Conservation (phyloP, 768 basidiomycete species). For the Neoboletus brunneissimus region DNA sequence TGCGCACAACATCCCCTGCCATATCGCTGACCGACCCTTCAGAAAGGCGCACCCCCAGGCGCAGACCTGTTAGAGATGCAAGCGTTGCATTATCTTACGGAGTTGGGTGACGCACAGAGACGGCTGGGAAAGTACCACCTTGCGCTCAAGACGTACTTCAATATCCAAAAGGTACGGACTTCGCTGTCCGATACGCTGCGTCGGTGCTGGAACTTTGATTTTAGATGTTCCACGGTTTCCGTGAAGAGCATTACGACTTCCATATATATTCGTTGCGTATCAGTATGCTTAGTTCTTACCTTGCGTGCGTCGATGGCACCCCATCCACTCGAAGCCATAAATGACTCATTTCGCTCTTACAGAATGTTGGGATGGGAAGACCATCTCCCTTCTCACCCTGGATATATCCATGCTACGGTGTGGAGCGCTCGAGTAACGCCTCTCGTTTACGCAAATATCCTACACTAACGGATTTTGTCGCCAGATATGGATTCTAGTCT, state of each 20-base stretch:
- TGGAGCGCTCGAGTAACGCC: slow-evolving; percentile 61
- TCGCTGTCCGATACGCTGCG: slow-evolving; percentile 1
- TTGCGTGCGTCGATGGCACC: slow-evolving; percentile 53
- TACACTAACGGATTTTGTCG: slow-evolving; percentile 9
- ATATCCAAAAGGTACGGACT: slow-evolving; percentile 62
- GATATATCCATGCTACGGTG: slow-evolving; percentile 70
- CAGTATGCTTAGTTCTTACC: slow-evolving; percentile 81
- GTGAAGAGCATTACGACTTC: slow-evolving; percentile 98
- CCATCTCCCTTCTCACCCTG: slow-evolving; percentile 68
- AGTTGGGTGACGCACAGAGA: slow-evolving; percentile 73
- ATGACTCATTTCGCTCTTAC: background rate
- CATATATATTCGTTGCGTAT: slow-evolving; percentile 92
- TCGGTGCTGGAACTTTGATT: slow-evolving; percentile 4
- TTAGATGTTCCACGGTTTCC: slow-evolving; percentile 79
- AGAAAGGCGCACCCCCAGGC: slow-evolving; percentile 87
- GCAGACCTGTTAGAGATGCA: slow-evolving; percentile 95
- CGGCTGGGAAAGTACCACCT: slow-evolving; percentile 63
- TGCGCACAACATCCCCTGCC: background rate
- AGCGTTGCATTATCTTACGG: slow-evolving; percentile 79
- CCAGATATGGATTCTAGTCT: slow-evolving; percentile 71
- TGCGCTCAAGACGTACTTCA: slow-evolving; percentile 83
- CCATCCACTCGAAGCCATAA: background rate
- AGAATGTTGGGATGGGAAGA: slow-evolving; percentile 87
- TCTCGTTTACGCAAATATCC: slow-evolving; percentile 5
- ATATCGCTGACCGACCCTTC: slow-evolving; percentile 12